Evolutionary conservation across 2,329 filamentous ascomycete species (phyloP).

Genomic region (Monosporascus sp.): DNA sequence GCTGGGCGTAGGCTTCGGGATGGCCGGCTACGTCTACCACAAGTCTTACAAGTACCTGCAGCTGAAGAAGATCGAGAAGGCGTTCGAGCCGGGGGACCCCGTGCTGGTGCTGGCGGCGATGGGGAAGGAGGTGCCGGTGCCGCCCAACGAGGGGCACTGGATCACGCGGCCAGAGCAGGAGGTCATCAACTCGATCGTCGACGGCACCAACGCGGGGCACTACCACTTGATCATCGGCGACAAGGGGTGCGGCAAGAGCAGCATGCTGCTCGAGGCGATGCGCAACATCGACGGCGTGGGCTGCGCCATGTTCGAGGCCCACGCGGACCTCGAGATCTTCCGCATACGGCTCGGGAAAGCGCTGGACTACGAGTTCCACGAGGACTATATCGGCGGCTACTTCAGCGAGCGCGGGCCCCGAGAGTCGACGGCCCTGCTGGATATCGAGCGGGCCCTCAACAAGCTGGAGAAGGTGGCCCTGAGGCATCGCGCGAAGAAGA

Average conservation of each 20-base stretch:
- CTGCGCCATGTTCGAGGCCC: slow-evolving; percentile 92
- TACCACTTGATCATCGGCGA: slow-evolving; percentile 92
- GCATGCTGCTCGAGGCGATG: slow-evolving; percentile 95
- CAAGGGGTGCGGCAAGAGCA: slow-evolving; percentile 94
- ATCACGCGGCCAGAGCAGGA: slow-evolving; percentile 76
- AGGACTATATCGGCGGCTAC: slow-evolving; percentile 94
- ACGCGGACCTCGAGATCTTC: slow-evolving; percentile 92
- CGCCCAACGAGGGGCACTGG: slow-evolving; percentile 60
- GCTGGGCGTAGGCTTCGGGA: slow-evolving; percentile 57
- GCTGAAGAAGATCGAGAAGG: slow-evolving; percentile 85
- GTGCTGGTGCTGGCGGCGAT: slow-evolving; percentile 74
- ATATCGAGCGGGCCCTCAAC: slow-evolving; percentile 95
- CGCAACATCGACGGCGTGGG: slow-evolving; percentile 83
- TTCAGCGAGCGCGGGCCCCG: slow-evolving; percentile 92
- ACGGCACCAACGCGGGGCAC: slow-evolving; percentile 67
- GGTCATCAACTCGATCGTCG: slow-evolving; percentile 76
- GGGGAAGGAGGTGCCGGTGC: slow-evolving; percentile 49
- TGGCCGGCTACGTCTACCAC: slow-evolving; percentile 74
- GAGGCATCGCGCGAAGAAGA: slow-evolving; percentile 54
- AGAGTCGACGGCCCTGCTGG: slow-evolving; percentile 84
- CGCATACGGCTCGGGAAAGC: slow-evolving; percentile 88
- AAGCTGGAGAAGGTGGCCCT: slow-evolving; percentile 96
- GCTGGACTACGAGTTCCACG: slow-evolving; percentile 92
- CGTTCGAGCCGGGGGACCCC: slow-evolving; percentile 88
- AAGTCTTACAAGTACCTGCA: slow-evolving; percentile 85